Conservation (phyloP, 1,284 basidiomycete species). For the Cutaneotrichosporon sp. region DNA sequence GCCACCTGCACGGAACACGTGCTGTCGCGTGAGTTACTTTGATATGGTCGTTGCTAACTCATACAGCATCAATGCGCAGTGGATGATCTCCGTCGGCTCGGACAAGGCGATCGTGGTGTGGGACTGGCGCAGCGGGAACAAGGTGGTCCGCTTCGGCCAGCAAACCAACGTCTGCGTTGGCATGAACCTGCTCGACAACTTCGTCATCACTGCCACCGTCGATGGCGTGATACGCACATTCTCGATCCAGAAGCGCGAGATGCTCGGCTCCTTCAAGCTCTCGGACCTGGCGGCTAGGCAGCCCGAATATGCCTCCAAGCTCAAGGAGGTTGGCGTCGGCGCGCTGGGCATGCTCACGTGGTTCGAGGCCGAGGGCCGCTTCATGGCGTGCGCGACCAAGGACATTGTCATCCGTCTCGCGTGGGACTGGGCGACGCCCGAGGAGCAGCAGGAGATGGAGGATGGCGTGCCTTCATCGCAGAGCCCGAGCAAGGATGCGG, state of each 20-base stretch:
- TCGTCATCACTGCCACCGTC: conserved; percentile 84
- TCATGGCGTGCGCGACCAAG: conserved; percentile 92
- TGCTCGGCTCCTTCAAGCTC: conserved; percentile 87
- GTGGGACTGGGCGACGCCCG: conserved; percentile 67
- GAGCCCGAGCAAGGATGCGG: neutral
- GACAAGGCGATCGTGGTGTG: conserved; percentile 88
- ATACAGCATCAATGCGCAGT: conserved; percentile 77
- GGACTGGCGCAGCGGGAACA: conserved; percentile 66
- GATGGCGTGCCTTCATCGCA: neutral
- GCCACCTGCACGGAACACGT: conserved; percentile 55
- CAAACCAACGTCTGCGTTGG: conserved; percentile 90
- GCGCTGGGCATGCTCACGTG: conserved; percentile 58
- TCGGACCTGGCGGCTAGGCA: conserved; percentile 73
- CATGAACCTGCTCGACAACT: conserved; percentile 71
- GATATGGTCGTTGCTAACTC: conserved; percentile 27
- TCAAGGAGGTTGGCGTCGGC: conserved; percentile 67
- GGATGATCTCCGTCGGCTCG: conserved; percentile 84
- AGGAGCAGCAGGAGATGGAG: conserved; percentile 19
- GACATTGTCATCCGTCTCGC: conserved; percentile 82
- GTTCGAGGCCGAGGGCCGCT: conserved; percentile 86
- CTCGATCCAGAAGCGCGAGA: conserved; percentile 81
- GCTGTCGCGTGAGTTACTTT: conserved; percentile 42
- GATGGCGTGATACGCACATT: conserved; percentile 89
- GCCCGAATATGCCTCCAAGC: conserved; percentile 59
- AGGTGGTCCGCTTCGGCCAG: conserved; percentile 86